Evolutionary conservation across 139 green algal genomes (phyloP).

Genomic region (Tetraselmis chui): DNA sequence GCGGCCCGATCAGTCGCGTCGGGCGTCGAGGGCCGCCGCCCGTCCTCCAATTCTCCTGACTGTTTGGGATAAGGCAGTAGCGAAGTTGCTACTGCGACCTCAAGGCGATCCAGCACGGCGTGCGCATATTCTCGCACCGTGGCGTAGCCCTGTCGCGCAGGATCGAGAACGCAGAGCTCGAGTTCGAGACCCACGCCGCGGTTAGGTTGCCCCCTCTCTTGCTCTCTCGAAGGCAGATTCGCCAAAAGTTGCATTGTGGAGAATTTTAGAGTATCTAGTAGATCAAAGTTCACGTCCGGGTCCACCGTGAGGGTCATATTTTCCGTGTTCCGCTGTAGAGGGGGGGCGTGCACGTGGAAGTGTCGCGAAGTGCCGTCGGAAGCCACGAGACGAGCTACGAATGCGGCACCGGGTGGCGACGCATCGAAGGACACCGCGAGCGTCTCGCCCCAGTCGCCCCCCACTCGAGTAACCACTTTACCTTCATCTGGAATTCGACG

Average conservation of each 20-base stretch:
- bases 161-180: background rate
- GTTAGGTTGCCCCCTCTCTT: too few species aligned
- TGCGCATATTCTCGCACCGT: background rate
- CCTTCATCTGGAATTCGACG: background rate
- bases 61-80: too few species aligned
- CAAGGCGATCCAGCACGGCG: background rate
- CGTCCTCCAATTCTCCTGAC: too few species aligned
- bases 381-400: background rate
- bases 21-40: too few species aligned
- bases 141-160: background rate
- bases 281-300: too few species aligned
- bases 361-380: background rate
- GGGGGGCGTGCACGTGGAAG: background rate
- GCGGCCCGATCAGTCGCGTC: too few species aligned
- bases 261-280: too few species aligned
- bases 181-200: background rate
- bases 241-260: too few species aligned
- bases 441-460: background rate
- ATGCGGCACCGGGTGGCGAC: background rate
- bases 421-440: background rate
- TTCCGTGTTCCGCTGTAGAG: background rate
- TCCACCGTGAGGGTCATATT: background rate
- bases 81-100: background rate
- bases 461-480: background rate
- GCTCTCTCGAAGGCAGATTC: too few species aligned